Evolutionary conservation across 2,329 filamentous ascomycete genomes (phyloP).

Genomic region (Didymella glomerata): DNA sequence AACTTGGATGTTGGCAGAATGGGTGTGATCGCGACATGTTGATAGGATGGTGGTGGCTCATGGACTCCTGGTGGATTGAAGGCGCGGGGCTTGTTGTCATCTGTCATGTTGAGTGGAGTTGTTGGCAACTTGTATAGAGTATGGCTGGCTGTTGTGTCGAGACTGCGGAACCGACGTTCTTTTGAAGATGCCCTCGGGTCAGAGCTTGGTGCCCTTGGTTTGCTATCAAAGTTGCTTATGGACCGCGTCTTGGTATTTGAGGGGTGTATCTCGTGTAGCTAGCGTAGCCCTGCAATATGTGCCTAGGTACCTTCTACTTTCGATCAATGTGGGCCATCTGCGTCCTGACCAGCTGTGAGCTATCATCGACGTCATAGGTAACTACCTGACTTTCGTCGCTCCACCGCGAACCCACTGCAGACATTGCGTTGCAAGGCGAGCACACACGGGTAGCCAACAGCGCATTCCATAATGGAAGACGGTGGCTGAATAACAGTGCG

Average conservation of each 20-base stretch:
- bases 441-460: background rate
- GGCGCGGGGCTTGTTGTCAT: conserved; percentile 38
- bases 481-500: conserved; percentile 23
- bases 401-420: background rate
- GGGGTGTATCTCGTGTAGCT: conserved; percentile 12
- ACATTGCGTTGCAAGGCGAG: background rate
- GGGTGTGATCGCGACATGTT: conserved; percentile 44
- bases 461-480: background rate
- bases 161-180: background rate
- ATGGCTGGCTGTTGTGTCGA: background rate
- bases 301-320: background rate
- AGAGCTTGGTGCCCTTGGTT: background rate
- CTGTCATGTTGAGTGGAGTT: conserved; percentile 16
- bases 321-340: background rate
- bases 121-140: background rate
- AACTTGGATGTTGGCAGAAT: conserved; percentile 40
- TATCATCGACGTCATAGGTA: conserved; percentile 15
- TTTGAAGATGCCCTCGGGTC: background rate
- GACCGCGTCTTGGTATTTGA: conserved; percentile 11
- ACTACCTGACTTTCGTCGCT: background rate
- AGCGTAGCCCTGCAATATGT: conserved; percentile 10
- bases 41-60: conserved; percentile 41
- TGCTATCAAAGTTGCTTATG: background rate
- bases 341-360: conserved; percentile 14
- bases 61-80: conserved; percentile 43